These are phyloP conservation scores for Sistotremastrum niveocremeum DNA, from an alignment of 768 basidiomycete genomes.

Conservation along the genomic window DNA sequence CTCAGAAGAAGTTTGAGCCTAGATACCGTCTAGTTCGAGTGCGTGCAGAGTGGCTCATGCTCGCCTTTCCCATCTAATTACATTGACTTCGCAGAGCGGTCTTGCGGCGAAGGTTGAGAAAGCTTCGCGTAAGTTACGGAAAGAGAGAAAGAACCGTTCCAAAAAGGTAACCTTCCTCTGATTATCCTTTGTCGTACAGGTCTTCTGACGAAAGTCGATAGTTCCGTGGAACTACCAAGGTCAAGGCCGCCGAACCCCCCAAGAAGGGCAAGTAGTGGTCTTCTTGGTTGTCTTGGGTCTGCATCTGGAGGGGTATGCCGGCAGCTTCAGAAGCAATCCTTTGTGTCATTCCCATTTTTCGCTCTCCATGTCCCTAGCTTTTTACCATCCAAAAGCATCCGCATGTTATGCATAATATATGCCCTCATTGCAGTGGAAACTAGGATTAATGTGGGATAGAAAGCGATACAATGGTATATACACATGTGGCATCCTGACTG, in stretches of 20 bases:
- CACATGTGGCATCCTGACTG: neutral
- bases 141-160: conserved; percentile 98
- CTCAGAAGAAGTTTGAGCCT: conserved; percentile 96
- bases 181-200: conserved; percentile 2
- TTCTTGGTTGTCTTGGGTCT: too few relatives aligned
- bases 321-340: too few relatives aligned
- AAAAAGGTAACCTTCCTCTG: conserved; percentile 63
- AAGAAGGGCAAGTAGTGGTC: conserved; percentile 79
- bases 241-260: conserved; percentile 80
- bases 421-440: too few relatives aligned
- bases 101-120: conserved; percentile 68
- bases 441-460: neutral
- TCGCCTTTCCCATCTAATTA: neutral
- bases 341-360: too few relatives aligned
- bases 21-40: conserved; percentile 90
- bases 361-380: too few relatives aligned
- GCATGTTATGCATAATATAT: too few relatives aligned
- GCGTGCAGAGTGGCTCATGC: conserved; percentile 21
- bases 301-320: too few relatives aligned
- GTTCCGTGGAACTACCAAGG: conserved; percentile 93
- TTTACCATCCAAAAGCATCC: too few relatives aligned
- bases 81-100: conserved; percentile 36
- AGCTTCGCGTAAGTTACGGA: conserved; percentile 92
- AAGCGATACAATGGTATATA: neutral
- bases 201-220: conserved; percentile 20